Evolutionary conservation across 2,329 filamentous ascomycete species (phyloP).

Genomic region (Colletotrichum musae): DNA sequence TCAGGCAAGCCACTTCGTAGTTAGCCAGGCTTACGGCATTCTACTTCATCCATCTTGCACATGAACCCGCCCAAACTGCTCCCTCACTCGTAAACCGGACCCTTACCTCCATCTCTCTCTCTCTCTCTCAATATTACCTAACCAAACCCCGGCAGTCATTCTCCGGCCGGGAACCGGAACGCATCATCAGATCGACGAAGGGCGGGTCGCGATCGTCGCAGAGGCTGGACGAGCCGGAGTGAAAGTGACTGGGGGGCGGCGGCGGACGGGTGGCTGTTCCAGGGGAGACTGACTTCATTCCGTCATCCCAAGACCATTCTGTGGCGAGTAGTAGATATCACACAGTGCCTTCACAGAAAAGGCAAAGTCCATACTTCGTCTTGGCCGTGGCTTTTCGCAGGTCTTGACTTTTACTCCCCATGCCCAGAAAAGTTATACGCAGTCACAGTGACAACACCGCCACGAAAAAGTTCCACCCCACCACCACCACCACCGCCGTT

Average conservation of each 20-base stretch:
- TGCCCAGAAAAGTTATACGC: background rate
- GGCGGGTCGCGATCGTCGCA: slow-evolving; percentile 20
- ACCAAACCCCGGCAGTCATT: slow-evolving; percentile 11
- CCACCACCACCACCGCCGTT: background rate
- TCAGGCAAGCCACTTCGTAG: too few species aligned
- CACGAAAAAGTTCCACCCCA: background rate
- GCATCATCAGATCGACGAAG: slow-evolving; percentile 22
- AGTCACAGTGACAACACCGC: background rate
- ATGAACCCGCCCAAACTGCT: background rate
- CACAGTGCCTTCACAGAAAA: too few species aligned
- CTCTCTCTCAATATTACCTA: slow-evolving; percentile 19
- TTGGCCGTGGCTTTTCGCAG: background rate
- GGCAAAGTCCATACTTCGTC: too few species aligned
- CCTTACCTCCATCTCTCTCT: slow-evolving; percentile 14
- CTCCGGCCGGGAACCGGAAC: slow-evolving; percentile 2
- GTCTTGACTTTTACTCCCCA: too few species aligned
- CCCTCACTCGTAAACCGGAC: background rate
- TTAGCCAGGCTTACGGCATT: background rate
- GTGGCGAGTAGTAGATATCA: too few species aligned
- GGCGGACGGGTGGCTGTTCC: too few species aligned
- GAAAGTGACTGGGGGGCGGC: too few species aligned
- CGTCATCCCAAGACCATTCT: too few species aligned
- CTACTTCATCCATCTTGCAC: background rate
- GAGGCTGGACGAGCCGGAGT: slow-evolving; percentile 13
- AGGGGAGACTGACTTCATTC: too few species aligned